phyloP scores from a whole-genome alignment of 192 early-diverging fungal species.

The Phycomyces nitens region DNA sequence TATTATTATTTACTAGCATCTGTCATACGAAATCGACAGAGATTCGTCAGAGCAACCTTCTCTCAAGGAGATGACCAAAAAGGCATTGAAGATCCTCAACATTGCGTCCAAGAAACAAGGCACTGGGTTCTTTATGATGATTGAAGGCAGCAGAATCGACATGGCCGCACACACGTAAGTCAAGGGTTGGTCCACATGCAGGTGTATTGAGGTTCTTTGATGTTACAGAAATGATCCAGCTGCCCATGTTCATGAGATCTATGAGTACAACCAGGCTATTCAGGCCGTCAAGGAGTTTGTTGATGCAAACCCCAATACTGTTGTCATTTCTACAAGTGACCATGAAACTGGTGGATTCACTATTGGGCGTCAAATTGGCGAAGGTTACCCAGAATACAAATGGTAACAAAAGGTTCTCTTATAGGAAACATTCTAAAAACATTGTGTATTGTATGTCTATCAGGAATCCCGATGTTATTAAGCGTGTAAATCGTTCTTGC shows the following conservation, averaged over 20 bases:
- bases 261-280: conserved; percentile 56
- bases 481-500: conserved; percentile 64
- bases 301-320: conserved; percentile 42
- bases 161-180: conserved; percentile 48
- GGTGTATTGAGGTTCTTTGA: too few species aligned
- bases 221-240: conserved; percentile 52
- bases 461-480: conserved; percentile 72
- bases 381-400: conserved; percentile 43
- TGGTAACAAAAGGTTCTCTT: conserved; percentile 35
- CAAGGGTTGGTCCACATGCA: too few species aligned
- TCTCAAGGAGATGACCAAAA: conserved; percentile 49
- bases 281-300: conserved; percentile 42
- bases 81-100: conserved; percentile 38
- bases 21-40: conserved; percentile 53
- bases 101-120: conserved; percentile 9
- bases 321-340: conserved; percentile 55
- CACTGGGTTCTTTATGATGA: conserved; percentile 55
- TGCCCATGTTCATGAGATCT: conserved; percentile 54
- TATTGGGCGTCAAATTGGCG: conserved; percentile 32
- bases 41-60: conserved; percentile 38
- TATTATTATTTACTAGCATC: conserved; percentile 31
- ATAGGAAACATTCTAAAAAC: not conserved
- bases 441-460: not conserved
- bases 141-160: conserved; percentile 61
- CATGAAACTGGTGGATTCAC: conserved; percentile 65